Percentiles rank a stretch among this genome's conserved stretches.
These are phyloP conservation scores for Xylariales sp. DNA, from an alignment of 2,329 filamentous ascomycete genomes.

Conservation along the genomic window DNA sequence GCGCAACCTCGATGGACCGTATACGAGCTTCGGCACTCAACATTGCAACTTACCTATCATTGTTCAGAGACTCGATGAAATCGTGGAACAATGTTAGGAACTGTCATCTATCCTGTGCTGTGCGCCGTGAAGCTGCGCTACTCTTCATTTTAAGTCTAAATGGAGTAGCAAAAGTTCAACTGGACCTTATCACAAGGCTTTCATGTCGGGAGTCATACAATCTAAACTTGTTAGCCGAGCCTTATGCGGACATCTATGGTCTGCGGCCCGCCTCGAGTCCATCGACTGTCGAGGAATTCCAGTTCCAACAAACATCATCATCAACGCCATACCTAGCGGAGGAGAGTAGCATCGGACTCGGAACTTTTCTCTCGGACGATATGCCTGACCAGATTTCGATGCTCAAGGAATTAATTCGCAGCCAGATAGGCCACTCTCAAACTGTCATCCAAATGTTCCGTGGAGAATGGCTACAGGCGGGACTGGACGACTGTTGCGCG, in stretches of 20 bases:
- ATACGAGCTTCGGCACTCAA: background rate
- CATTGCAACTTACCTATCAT: background rate
- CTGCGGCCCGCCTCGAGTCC: too few relatives aligned
- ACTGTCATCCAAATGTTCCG: background rate
- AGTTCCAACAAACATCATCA: too few relatives aligned
- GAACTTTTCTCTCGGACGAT: background rate
- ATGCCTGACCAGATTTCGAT: background rate
- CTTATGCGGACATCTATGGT: too few relatives aligned
- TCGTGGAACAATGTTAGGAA: background rate
- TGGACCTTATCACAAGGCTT: background rate
- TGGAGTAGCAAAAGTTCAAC: background rate
- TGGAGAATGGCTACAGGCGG: background rate
- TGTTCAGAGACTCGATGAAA: background rate
- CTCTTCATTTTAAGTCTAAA: slow-evolving; percentile 2
- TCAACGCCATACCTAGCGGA: too few relatives aligned
- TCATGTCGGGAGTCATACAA: background rate
- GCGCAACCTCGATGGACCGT: background rate
- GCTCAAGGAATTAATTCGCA: background rate
- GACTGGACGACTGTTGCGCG: background rate
- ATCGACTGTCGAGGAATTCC: too few relatives aligned
- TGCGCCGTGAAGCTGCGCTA: background rate
- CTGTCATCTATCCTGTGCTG: background rate
- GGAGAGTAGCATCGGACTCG: background rate
- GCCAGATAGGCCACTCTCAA: background rate
- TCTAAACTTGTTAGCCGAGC: background rate